phyloP scores from a whole-genome alignment of 2,329 filamentous ascomycete genomes.

The Raffaelea arxii region DNA sequence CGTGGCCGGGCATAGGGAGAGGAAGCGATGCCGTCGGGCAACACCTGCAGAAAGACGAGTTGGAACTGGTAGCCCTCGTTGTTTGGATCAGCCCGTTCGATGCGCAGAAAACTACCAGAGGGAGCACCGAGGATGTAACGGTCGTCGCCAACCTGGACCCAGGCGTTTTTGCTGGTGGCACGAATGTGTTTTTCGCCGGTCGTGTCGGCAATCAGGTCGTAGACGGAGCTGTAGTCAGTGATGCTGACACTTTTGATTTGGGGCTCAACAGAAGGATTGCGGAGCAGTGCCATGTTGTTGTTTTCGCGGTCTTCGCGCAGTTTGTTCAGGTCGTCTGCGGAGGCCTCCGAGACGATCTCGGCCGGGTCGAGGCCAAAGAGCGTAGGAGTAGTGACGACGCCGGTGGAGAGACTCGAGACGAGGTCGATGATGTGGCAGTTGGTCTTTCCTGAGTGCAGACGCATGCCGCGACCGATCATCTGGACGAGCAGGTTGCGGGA shows the following conservation, averaged over 20 bases:
- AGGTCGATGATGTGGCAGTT: slow-evolving; percentile 96
- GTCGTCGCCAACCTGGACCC: slow-evolving; percentile 67
- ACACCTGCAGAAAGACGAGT: slow-evolving; percentile 38
- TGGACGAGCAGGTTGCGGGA: slow-evolving; percentile 92
- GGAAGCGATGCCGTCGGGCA: slow-evolving; percentile 31
- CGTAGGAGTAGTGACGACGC: slow-evolving; percentile 83
- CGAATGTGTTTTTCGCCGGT: slow-evolving; percentile 72
- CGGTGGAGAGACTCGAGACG: slow-evolving; percentile 74
- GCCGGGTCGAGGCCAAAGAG: slow-evolving; percentile 85
- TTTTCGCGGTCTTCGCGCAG: slow-evolving; percentile 29
- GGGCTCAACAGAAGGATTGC: neutral
- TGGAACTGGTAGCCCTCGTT: slow-evolving; percentile 23
- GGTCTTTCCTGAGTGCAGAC: slow-evolving; percentile 67
- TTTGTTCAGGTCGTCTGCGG: slow-evolving; percentile 49
- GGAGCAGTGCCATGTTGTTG: neutral
- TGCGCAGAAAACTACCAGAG: slow-evolving; percentile 50
- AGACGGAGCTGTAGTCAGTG: slow-evolving; percentile 85
- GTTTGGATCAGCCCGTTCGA: slow-evolving; percentile 30
- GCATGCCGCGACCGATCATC: slow-evolving; percentile 94
- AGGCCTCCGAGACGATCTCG: slow-evolving; percentile 61
- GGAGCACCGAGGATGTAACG: slow-evolving; percentile 62
- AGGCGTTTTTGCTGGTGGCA: slow-evolving; percentile 62
- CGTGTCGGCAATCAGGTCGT: slow-evolving; percentile 78
- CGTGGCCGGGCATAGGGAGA: slow-evolving; percentile 60
- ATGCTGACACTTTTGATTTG: slow-evolving; percentile 53